Base-by-base conservation (phyloP, 805 yeast genomes). In the Ogataea dorogensis region DNA sequence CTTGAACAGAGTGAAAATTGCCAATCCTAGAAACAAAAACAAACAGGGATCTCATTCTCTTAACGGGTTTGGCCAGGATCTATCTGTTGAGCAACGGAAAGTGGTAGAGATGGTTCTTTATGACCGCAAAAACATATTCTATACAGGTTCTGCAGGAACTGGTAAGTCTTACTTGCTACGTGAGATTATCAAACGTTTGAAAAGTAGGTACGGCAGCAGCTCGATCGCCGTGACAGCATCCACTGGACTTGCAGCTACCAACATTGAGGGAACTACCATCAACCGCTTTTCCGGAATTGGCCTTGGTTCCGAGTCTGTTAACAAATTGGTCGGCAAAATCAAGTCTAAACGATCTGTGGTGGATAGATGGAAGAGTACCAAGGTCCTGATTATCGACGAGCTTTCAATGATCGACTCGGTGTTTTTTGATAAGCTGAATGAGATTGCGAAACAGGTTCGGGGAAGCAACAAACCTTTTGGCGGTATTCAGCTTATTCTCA, bases 191-290 rank as follows among this genome's bases (percentile, higher is more conserved):
- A 54, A 63, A 13, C 67, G 70, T 17, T 61, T 87, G 32, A 59
- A 61, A 13, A 42, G 49, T 1, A 63, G 70, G 28, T 69, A 75
- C 54, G 66, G 70, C 1, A 53, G 58, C 2, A 65, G 66, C 9
- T 59, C 67, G 0, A 86, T 93, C 3, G 96, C 94, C 0, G 78
- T 93, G 4, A 87, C 98, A 0, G 98, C 98, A 0, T 85, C 96
- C 0, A 93, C 98, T 0, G 98, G 98, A 1, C 65, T 93, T 43
- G 98, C 98, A 0, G 98, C 97, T 0, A 82, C 87, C 26, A 87
- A 88, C 51, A 84, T 93, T 49, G 95, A 94, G 2, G 98, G 98
- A 16, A 75, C 73, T 19, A 93, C 98, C 0, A 67, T 93, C 18
- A 95, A 91, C 58, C 71, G 84, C 51, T 87, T 81, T 64, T 75